A percentile compares a stretch with the other conserved stretches of the same genome.
phyloP scores from a whole-genome alignment of 2,329 filamentous ascomycete species.

The Fusarium sp. region DNA sequence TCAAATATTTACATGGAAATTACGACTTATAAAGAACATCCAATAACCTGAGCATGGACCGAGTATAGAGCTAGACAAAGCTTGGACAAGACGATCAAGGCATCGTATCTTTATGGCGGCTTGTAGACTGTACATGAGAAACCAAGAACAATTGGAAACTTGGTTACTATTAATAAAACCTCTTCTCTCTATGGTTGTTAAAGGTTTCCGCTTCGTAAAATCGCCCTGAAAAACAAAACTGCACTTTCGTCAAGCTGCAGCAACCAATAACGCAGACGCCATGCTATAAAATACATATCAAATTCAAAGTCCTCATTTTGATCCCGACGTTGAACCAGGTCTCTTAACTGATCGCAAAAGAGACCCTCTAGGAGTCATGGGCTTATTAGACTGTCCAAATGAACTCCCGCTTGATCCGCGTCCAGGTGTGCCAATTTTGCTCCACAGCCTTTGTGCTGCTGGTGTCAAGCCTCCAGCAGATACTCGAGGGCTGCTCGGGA shows the following conservation, averaged over 20 bases:
- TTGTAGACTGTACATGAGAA: not conserved
- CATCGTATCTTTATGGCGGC: not conserved
- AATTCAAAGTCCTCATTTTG: conserved; percentile 9
- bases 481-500: conserved; percentile 73
- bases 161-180: not conserved
- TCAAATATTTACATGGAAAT: not conserved
- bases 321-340: conserved; percentile 38
- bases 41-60: not conserved
- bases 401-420: conserved; percentile 49
- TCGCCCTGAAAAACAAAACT: not conserved
- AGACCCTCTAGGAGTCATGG: conserved; percentile 54
- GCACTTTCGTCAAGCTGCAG: not conserved
- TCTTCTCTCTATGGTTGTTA: not conserved
- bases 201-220: not conserved
- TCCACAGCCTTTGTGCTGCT: conserved; percentile 76
- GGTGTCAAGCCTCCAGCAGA: conserved; percentile 71
- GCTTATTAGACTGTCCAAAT: conserved; percentile 55
- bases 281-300: conserved; percentile 3
- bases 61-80: not conserved
- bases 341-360: conserved; percentile 52
- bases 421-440: conserved; percentile 65
- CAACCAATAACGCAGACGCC: not conserved
- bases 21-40: not conserved
- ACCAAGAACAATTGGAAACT: not conserved
- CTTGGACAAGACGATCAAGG: not conserved